Base-by-base conservation (phyloP, 371 early-diverging fungal genomes). In the Polyrhizophydium stewartii region DNA sequence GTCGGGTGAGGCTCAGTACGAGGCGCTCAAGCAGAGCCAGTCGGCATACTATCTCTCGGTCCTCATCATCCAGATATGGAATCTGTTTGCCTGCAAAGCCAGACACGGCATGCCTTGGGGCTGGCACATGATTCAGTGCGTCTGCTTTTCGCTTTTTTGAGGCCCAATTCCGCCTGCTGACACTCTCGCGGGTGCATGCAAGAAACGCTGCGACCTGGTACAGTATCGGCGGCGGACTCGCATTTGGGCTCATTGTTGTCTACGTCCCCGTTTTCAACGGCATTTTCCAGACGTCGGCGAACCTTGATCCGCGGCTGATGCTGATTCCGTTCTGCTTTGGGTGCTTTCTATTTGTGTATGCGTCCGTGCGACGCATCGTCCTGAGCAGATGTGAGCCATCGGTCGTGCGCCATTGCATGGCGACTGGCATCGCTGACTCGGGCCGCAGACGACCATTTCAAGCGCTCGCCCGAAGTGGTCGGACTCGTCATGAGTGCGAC, bases 31-130 rank as follows among this genome's bases (percentile, higher is more conserved):
- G 58, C 78, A 84, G 66, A 89, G 88, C 3, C 92, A 93, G 67
- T 86, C 92, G 1, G 79, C 84, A 32, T 91, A 85, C 74, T 94
- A 90, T 67, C 73, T 92, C 55, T 71, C 79, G 52, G 76, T 97
- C 25, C 82, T 93, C 85, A 81, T 92, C 61, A 75, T 76, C 71
- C 98, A 97, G 71, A 79, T 87, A 67, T 94, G 91, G 83, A 97
- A 96, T 76, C 69, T 93, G 78, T 93, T 96, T 70, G 87, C 90
- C 28, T 91, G 92, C 79, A 97, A 97, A 81, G 83, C 87, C 38
- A 76, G 86, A 16, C 79, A 86, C 62, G 75, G 83, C 2, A 68
- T 88, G 55, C 93, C 94, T 33, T 88, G 87, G 63, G 91, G 93
- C 27, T 66, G 63, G 52, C 88, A 86, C 74, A 89, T 93, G 87